phyloP scores from a whole-genome alignment of 106 monocot genomes.

The Iris macrosiphon region DNA sequence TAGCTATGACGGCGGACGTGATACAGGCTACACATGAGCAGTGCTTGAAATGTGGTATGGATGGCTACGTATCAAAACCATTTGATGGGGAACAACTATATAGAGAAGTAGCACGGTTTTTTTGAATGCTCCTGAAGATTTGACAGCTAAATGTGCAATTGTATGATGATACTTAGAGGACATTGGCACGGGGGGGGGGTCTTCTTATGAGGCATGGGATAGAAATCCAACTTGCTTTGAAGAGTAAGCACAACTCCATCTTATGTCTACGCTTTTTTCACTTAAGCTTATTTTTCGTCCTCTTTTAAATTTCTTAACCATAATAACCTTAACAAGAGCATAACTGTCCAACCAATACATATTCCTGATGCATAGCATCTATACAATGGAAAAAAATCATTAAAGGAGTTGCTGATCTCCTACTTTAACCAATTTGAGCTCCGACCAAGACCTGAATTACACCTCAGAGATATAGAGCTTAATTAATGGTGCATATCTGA shows the following conservation, averaged over 20 bases:
- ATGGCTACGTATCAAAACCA: slow-evolving; percentile 99
- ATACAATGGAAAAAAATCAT: too few species aligned
- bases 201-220: slow-evolving; percentile 9
- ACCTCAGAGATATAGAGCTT: too few species aligned
- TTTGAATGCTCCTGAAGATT: slow-evolving; percentile 37
- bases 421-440: too few species aligned
- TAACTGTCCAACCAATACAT: too few species aligned
- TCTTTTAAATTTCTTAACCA: too few species aligned
- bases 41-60: slow-evolving; percentile 84
- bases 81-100: slow-evolving; percentile 98
- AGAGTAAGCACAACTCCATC: slow-evolving; percentile 14
- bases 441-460: too few species aligned
- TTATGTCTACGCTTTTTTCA: neutral
- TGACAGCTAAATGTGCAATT: slow-evolving; percentile 4
- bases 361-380: too few species aligned
- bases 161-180: slow-evolving; percentile 8
- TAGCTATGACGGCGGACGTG: slow-evolving; percentile 99
- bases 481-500: too few species aligned
- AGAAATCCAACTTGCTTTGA: slow-evolving; percentile 4
- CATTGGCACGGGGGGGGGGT: slow-evolving; percentile 6
- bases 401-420: too few species aligned
- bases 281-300: neutral
- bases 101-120: slow-evolving; percentile 82
- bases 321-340: too few species aligned
- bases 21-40: slow-evolving; percentile 95